Evolutionary conservation across 768 basidiomycete species (phyloP).

Genomic region (Pilatotrama ljubarskyi): DNA sequence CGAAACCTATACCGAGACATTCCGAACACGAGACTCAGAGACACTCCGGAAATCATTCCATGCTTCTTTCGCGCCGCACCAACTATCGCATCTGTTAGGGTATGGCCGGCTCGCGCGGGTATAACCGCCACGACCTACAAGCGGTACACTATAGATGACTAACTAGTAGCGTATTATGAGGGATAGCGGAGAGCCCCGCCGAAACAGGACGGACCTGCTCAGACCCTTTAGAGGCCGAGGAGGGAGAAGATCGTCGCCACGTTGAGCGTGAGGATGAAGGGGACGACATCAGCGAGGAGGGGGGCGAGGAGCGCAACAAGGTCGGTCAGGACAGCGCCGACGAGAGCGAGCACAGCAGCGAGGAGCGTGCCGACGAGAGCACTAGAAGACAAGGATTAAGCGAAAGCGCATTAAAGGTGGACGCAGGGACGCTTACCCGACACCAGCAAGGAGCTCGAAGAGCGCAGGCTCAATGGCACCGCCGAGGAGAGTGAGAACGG

Average conservation of each 20-base stretch:
- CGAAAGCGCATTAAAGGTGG: background rate
- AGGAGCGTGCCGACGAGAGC: conserved; percentile 27
- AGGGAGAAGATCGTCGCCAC: conserved; percentile 25
- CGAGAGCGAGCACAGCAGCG: conserved; percentile 25
- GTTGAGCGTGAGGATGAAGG: conserved; percentile 28
- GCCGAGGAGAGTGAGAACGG: conserved; percentile 26
- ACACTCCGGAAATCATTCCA: background rate
- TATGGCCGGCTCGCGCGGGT: conserved; percentile 16
- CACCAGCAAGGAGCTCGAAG: conserved; percentile 21
- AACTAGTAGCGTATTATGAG: background rate
- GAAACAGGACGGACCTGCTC: conserved; percentile 6
- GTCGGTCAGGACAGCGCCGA: conserved; percentile 26
- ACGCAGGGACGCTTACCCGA: conserved; percentile 25
- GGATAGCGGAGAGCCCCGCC: background rate
- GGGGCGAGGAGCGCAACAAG: conserved; percentile 27
- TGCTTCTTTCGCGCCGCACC: background rate
- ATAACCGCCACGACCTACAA: conserved; percentile 10
- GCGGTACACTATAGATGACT: conserved; percentile 3
- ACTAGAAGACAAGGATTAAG: conserved; percentile 11
- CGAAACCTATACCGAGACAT: background rate
- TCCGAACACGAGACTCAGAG: background rate
- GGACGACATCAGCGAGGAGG: conserved; percentile 22
- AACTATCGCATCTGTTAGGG: background rate
- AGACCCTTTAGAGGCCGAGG: conserved; percentile 24
- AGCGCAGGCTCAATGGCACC: conserved; percentile 18